These are phyloP conservation scores for Lasiodiplodia sp. DNA, from an alignment of 2,329 filamentous ascomycete genomes.

Conservation along the genomic window DNA sequence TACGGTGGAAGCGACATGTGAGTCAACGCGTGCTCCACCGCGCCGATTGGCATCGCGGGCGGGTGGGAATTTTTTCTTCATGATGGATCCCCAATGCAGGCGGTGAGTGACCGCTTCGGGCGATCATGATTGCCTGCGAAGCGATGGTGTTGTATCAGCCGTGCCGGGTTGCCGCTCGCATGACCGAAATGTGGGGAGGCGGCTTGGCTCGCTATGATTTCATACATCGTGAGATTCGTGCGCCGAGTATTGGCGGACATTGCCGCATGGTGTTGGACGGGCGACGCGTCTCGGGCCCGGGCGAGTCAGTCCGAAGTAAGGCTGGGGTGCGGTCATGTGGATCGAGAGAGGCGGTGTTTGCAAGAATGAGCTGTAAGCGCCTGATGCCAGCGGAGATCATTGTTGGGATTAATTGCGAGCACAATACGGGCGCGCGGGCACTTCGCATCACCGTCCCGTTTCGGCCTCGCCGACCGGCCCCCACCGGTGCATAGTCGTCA, in stretches of 20 bases:
- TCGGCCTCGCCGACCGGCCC: slow-evolving; percentile 19
- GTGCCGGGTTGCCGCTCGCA: slow-evolving; percentile 18
- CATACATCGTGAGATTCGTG: slow-evolving; percentile 24
- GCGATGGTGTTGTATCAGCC: slow-evolving; percentile 20
- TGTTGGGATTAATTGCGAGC: slow-evolving; percentile 19
- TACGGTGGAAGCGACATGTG: slow-evolving; percentile 2
- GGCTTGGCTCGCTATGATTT: slow-evolving; percentile 17
- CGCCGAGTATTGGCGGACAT: slow-evolving; percentile 5
- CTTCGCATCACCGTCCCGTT: slow-evolving; percentile 13
- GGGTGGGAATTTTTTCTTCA: not conserved
- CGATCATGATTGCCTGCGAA: slow-evolving; percentile 26
- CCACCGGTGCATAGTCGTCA: slow-evolving; percentile 5
- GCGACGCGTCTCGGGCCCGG: not conserved
- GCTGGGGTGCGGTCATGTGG: slow-evolving; percentile 17
- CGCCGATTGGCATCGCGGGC: not conserved
- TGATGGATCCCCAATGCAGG: slow-evolving; percentile 19
- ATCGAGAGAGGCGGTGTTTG: slow-evolving; percentile 24
- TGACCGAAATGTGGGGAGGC: slow-evolving; percentile 16
- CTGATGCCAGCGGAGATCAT: slow-evolving; percentile 23
- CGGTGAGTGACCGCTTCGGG: slow-evolving; percentile 23
- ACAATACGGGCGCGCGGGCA: slow-evolving; percentile 7
- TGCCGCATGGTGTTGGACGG: slow-evolving; percentile 21
- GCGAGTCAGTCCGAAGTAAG: not conserved
- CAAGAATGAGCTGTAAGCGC: slow-evolving; percentile 20
- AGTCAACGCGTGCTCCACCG: slow-evolving; percentile 9